phyloP scores from a whole-genome alignment of 352 stramenopile genomes.

The Pythium rishiriense region DNA sequence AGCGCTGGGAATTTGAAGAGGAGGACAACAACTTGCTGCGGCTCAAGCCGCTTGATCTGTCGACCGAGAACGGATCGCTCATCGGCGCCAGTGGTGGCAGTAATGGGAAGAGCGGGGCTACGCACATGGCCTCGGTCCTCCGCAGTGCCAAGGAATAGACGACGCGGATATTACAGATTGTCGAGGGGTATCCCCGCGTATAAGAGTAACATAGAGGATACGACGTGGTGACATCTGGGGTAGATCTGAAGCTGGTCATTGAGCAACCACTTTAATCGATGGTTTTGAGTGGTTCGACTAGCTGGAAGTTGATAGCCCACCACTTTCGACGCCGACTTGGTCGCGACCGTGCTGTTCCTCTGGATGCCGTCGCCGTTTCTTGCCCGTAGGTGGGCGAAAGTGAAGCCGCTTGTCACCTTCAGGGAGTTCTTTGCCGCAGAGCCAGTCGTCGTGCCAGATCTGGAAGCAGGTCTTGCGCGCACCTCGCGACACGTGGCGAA shows the following conservation, averaged over 20 bases:
- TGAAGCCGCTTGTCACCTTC: not conserved
- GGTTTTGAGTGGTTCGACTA: no score
- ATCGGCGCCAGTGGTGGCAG: not conserved
- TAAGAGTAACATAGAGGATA: no score
- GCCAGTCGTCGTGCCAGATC: no score
- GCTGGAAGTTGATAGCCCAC: no score
- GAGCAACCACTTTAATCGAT: no score
- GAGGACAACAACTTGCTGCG: constrained; percentile 50
- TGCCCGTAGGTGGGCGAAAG: not conserved
- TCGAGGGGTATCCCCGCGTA: no score
- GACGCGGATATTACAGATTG: no score
- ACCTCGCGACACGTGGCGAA: no score
- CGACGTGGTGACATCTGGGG: no score
- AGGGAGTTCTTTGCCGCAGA: not conserved
- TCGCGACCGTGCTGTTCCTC: not conserved
- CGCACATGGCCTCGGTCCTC: constrained; percentile 20
- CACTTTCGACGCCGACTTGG: no score
- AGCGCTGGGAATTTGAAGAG: constrained; percentile 54
- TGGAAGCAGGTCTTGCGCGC: no score
- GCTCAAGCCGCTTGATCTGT: constrained; percentile 41
- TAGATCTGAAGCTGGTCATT: no score
- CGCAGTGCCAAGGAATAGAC: constrained; percentile 7
- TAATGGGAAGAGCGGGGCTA: not conserved
- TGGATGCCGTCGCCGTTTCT: not conserved
- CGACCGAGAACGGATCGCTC: constrained; percentile 17